Evolutionary conservation across 768 basidiomycete species (phyloP), one percentile per base, ranked within the genome.

Genomic region (Leccinellum luteum): DNA sequence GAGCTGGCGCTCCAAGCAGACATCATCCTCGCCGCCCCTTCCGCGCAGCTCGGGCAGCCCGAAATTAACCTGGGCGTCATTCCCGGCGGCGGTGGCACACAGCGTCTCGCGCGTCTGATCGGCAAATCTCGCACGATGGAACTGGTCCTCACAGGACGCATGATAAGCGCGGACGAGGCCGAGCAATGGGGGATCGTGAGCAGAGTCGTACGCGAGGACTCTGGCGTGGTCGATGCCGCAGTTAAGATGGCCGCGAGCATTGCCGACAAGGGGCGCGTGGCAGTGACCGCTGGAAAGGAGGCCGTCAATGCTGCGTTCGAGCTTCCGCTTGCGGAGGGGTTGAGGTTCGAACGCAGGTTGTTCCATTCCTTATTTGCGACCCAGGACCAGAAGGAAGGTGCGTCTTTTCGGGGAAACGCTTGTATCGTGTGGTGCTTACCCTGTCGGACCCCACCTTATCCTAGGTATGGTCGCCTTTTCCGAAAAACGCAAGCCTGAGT

Each of bases 71-170:
- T 98, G 30, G 96, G 94, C 53, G 87, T 92, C 59, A 97, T 98
- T 68, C 94, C 95, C 15, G 95, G 95, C 3, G 93, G 89, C 9
- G 96, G 95, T 30, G 95, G 95, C 5, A 92, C 94, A 2, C 95
- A 98, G 68, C 89, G 95, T 44, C 85, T 98, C 54, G 84, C 90
- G 14, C 85, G 79, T 60, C 80, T 88, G 10, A 82, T 98, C 61
- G 96, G 96, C 45, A 98, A 97, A 75, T 92, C 92, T 9, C 85
- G 91, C 60, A 82, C 94, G 15, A 98, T 98, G 96, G 96, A 98
- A 69, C 76, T 98, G 73, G 83, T 92, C 45, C 79, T 98, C 48
- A 97, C 95, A 0, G 95, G 96, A 4, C 85, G 91, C 32, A 87
- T 76, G 60, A 81, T 97, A 66, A 74, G 79, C 51, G 96, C 95